Evolutionary conservation across 805 yeast genomes (phyloP).

Genomic region (Candida methanosorbosa): DNA sequence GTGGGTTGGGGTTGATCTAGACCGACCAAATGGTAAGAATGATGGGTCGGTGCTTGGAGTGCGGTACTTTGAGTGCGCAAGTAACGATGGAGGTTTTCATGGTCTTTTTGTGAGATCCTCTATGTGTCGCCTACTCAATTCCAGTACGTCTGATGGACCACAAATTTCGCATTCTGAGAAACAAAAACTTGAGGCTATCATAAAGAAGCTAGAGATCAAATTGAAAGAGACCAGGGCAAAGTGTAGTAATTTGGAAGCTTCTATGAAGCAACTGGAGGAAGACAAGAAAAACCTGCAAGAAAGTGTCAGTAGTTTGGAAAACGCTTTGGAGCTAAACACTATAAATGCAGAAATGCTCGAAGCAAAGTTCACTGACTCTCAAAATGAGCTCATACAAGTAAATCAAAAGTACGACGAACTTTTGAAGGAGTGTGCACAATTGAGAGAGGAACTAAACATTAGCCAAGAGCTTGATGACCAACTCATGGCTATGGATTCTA

Average conservation of each 20-base stretch:
- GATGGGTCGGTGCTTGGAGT: constrained; percentile 38
- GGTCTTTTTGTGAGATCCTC: constrained; percentile 45
- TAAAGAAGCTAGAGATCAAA: constrained; percentile 38
- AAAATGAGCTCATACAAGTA: no score
- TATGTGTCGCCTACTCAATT: constrained; percentile 12
- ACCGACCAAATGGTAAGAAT: constrained; percentile 33
- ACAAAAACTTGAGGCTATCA: constrained; percentile 18
- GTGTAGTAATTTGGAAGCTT: no score
- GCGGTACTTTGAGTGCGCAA: constrained; percentile 34
- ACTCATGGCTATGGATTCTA: no score
- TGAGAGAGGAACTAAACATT: constrained; percentile 10
- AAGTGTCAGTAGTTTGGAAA: no score
- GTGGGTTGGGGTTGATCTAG: constrained; percentile 46
- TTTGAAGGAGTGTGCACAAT: constrained; percentile 1
- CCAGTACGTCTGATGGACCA: no score
- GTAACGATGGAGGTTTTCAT: constrained; percentile 20
- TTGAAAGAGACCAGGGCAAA: constrained; percentile 25
- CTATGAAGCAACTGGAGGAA: constrained; percentile 1
- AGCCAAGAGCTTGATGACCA: constrained; percentile 9
- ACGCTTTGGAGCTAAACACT: no score
- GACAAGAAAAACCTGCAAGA: background rate
- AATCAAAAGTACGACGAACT: constrained; percentile 1
- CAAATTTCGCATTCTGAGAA: background rate
- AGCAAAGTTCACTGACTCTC: no score
- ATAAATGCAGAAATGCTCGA: no score